Evolutionary conservation across 495 filamentous ascomycete genomes (phyloP).

Genomic region (Oidiodendron maius): DNA sequence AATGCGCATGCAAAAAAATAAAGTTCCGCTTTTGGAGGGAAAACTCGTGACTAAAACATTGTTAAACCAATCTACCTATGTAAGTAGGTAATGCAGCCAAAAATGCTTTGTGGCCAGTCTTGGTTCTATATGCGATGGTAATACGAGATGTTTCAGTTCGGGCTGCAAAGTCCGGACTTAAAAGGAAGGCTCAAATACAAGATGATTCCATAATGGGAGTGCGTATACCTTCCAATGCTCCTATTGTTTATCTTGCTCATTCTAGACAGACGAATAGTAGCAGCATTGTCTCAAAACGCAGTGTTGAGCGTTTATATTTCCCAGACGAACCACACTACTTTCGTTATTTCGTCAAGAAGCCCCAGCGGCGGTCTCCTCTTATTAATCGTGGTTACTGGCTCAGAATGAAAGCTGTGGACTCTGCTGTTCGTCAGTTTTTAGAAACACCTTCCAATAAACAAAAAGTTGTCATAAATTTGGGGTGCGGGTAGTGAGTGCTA

Average conservation of each 20-base stretch:
- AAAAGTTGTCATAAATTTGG: constrained; percentile 79
- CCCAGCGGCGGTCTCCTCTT: constrained; percentile 69
- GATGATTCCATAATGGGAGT: constrained; percentile 70
- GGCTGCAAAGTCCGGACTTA: constrained; percentile 14
- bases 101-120: too few species aligned
- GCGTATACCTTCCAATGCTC: constrained; percentile 24
- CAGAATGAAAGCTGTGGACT: constrained; percentile 73
- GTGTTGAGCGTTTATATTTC: constrained; percentile 80
- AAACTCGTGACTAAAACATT: too few species aligned
- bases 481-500: constrained; percentile 79
- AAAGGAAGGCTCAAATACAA: constrained; percentile 29
- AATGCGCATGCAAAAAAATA: too few species aligned
- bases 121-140: too few species aligned
- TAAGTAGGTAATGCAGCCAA: too few species aligned
- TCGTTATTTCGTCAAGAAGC: constrained; percentile 79
- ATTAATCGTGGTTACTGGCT: constrained; percentile 83
- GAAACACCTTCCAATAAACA: constrained; percentile 47
- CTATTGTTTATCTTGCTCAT: background rate
- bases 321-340: constrained; percentile 71
- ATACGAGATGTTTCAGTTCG: background rate
- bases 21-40: too few species aligned
- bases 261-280: constrained; percentile 71
- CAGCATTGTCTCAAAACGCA: constrained; percentile 85
- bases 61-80: too few species aligned
- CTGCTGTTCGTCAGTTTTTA: constrained; percentile 66